phyloP scores from a whole-genome alignment of 106 monocot species.

The Allium fistulosum region DNA sequence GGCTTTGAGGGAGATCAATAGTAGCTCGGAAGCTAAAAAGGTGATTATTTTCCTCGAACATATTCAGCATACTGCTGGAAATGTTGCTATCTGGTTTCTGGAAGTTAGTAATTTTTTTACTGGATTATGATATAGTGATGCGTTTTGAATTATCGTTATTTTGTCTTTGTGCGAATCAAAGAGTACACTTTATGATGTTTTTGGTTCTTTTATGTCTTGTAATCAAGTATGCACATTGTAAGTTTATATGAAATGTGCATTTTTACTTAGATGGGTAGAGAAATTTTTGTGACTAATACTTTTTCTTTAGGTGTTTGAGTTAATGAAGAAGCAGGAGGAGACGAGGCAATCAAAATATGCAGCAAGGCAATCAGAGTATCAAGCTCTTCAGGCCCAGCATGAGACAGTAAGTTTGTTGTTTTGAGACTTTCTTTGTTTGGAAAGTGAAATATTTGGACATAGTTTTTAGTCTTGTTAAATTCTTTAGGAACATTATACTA shows the following conservation, averaged over 20 bases:
- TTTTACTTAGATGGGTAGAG: neutral
- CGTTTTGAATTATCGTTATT: no score
- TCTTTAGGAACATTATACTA: neutral
- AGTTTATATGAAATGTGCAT: neutral
- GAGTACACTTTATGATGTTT: no score
- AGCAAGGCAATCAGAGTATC: constrained; percentile 59
- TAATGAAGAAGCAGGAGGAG: constrained; percentile 84
- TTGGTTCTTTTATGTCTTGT: no score
- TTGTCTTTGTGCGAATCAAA: no score
- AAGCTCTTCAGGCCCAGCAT: constrained; percentile 61
- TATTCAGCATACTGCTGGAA: no score
- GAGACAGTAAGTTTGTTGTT: constrained; percentile 51
- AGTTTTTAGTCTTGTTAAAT: neutral
- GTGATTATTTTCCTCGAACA: constrained; percentile 11
- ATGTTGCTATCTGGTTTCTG: neutral
- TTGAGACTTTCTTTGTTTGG: neutral
- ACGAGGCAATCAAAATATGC: constrained; percentile 52
- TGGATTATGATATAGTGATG: no score
- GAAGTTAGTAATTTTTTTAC: no score
- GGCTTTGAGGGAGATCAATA: constrained; percentile 67
- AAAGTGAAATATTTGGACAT: neutral
- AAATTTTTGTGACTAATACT: neutral
- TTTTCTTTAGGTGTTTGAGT: constrained; percentile 65
- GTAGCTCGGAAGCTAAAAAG: constrained; percentile 63
- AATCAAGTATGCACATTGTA: no score